Conservation (phyloP, 441 rosid genomes). For the Mallotus repandus region DNA sequence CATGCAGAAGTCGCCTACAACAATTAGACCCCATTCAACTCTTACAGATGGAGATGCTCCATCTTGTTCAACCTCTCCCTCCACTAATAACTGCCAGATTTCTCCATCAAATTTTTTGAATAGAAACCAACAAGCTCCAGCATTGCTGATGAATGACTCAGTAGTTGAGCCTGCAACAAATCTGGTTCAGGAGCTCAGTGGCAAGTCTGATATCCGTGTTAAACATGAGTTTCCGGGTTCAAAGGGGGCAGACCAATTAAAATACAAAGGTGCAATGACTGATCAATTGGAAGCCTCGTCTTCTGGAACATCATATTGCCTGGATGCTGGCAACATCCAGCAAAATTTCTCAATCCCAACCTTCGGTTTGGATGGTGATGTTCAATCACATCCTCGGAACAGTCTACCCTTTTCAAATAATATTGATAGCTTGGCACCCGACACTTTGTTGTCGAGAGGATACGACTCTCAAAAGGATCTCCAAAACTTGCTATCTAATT, state of each 20-base stretch:
- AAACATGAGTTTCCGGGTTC: slow-evolving; percentile 57
- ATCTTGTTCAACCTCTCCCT: slow-evolving; percentile 92
- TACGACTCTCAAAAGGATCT: slow-evolving; percentile 93
- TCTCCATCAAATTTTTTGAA: slow-evolving; percentile 58
- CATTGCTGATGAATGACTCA: slow-evolving; percentile 51
- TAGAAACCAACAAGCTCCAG: slow-evolving; percentile 66
- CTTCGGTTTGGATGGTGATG: slow-evolving; percentile 73
- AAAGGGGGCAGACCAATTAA: slow-evolving; percentile 57
- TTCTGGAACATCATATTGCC: slow-evolving; percentile 92
- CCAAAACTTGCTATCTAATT: slow-evolving; percentile 80
- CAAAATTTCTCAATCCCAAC: slow-evolving; percentile 66
- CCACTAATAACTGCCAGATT: slow-evolving; percentile 81
- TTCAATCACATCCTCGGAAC: slow-evolving; percentile 67
- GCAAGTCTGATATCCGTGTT: slow-evolving; percentile 56
- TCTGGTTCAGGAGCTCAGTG: slow-evolving; percentile 65
- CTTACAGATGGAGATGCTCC: slow-evolving; percentile 89
- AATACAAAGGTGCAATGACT: slow-evolving; percentile 58
- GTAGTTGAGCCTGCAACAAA: slow-evolving; percentile 52
- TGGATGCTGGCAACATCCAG: slow-evolving; percentile 70
- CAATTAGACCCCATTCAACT: slow-evolving; percentile 60
- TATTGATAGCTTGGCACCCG: slow-evolving; percentile 71
- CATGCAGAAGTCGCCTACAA: slow-evolving; percentile 49
- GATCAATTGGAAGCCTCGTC: slow-evolving; percentile 92
- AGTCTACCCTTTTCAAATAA: slow-evolving; percentile 60
- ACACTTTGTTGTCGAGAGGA: slow-evolving; percentile 69